Conservation (phyloP, 345 rosid species). For the Eucalyptus guilfoylei region DNA sequence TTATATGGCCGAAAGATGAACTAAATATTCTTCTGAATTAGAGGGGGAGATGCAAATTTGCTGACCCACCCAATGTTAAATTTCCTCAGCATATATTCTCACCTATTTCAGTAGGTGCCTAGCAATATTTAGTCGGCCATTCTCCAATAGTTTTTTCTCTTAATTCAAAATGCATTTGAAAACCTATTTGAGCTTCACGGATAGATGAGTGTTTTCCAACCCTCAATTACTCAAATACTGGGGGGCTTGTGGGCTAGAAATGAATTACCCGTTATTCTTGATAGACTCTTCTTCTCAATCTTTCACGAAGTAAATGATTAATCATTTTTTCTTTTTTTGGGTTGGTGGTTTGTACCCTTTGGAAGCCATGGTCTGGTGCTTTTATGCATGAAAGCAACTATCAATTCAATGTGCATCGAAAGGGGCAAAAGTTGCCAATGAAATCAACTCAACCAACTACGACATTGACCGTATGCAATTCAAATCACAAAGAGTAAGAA, state of each 20-base stretch:
- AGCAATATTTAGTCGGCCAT: background rate
- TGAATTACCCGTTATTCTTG: background rate
- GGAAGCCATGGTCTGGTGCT: background rate
- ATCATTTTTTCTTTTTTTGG: background rate
- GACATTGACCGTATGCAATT: background rate
- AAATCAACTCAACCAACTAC: background rate
- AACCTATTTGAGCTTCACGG: rapidly evolving
- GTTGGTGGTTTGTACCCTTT: background rate
- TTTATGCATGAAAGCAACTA: background rate
- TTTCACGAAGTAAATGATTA: background rate
- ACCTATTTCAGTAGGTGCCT: background rate
- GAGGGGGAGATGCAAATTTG: background rate
- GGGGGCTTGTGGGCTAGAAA: background rate
- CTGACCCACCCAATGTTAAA: background rate
- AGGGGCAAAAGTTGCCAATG: background rate
- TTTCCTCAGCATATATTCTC: background rate
- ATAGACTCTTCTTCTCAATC: background rate
- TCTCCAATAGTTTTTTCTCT: background rate
- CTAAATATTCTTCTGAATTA: background rate
- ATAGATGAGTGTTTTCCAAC: background rate
- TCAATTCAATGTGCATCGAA: background rate
- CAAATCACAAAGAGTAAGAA: background rate
- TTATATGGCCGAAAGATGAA: background rate
- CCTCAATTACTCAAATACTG: background rate
- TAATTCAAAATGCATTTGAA: background rate